Evolutionary conservation across 1,284 basidiomycete genomes (phyloP), one percentile per base, ranked within the genome.

Genomic region (Ganoderma leucocontextum): DNA sequence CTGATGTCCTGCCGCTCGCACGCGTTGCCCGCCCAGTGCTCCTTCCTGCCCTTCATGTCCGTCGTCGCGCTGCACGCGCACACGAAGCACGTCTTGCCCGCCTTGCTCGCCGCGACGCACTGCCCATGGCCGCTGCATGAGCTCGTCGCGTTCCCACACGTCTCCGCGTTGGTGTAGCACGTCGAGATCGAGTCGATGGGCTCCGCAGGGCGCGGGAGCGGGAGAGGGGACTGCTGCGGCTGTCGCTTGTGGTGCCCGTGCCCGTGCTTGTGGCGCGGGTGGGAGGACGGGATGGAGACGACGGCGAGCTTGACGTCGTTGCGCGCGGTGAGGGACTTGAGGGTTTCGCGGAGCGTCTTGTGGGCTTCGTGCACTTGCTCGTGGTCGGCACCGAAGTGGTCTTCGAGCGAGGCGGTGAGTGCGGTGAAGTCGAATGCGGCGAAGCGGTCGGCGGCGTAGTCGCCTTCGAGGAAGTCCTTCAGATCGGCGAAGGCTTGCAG

Each of bases 1-100:
- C 92, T 94, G 59, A 95, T 80, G 75, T 95, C 94, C 79, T 88
- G 87, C 73, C 89, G 86, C 82, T 95, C 89, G 74, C 93, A 95
- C 70, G 82, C 85, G 66, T 86, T 84, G 6, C 93, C 94, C 0
- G 86, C 92, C 92, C 93, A 95, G 38, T 80, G 79, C 72, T 89
- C 86, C 4, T 84, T 87, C 76, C 87, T 85, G 9, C 88, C 85
- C 63, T 85, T 78, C 57, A 74, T 71, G 63, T 82, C 81, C 67
- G 79, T 82, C 35, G 91, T 91, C 12, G 82, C 80, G 2, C 81
- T 78, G 75, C 94, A 95, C 10, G 85, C 82, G 76, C 94, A 95
- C 2, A 92, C 86, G 75, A 87, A 95, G 78, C 93, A 95, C 6
- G 87, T 88, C 67, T 84, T 84, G 19, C 90, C 91, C 7, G 87